Evolutionary conservation across 2,329 filamentous ascomycete species (phyloP), one percentile per base, ranked within the genome.

Genomic region (Aspergillus viridinutans): DNA sequence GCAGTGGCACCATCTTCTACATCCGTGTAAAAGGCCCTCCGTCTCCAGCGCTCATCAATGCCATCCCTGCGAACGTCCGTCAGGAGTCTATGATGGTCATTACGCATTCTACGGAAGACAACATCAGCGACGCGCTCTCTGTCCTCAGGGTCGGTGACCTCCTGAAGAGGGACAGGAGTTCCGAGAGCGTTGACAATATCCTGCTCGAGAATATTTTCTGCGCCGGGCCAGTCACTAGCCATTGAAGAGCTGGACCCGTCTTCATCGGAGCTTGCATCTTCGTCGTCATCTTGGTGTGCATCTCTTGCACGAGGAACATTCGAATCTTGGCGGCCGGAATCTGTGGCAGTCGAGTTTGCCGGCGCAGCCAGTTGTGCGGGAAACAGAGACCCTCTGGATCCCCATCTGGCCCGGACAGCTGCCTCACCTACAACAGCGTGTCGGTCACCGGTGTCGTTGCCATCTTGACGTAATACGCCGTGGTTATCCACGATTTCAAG

Each of bases 11-110:
- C 90, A 71, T 95, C 90, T 75, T 95, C 91, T 72, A 92, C 88
- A 57, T 95, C 90, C 0, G 91, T 82, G 66, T 94, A 95, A 65
- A 94, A 95, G 42, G 87, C 85, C 49, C 90, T 82, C 57, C 89
- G 82, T 65, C 83, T 84, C 90, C 90, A 94, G 51, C 90, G 82
- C 54, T 92, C 85, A 64, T 88, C 81, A 38, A 90, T 77, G 60
- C 73, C 72, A 60, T 72, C 61, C 61, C 71, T 66, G 52, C 78
- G 67, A 45, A 72, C 64, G 26, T 74, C 67, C 55, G 77, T 70
- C 17, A 72, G 66, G 25, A 66, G 68, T 59, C 72, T 67, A 49
- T 69, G 68, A n/a, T 73, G 69, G 54, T 75, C 73, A 29, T 70
- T 68, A 52, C 72, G 73, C 59, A 76, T 71, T 60, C 76, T 71